A percentile compares a stretch with the other conserved stretches of the same genome.
These are phyloP conservation scores for Circinella umbellata DNA, from an alignment of 371 early-diverging fungal genomes.

Conservation along the genomic window DNA sequence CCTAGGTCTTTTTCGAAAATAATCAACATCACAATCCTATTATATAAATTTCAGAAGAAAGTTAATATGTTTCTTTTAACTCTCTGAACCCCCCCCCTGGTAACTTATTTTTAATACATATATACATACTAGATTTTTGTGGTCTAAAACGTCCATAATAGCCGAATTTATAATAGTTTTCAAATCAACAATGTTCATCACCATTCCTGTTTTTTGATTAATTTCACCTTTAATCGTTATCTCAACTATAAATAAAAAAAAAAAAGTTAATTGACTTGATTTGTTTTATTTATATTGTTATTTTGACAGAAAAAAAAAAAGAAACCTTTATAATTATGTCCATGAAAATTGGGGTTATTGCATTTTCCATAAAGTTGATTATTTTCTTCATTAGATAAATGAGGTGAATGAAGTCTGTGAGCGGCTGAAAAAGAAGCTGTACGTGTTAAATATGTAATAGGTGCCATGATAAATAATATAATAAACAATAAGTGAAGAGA, in stretches of 20 bases:
- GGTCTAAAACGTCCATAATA: constrained; percentile 84
- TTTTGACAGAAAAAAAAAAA: not conserved
- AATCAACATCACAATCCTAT: constrained; percentile 82
- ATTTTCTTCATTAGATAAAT: constrained; percentile 78
- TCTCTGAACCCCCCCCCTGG: not conserved
- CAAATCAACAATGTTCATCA: constrained; percentile 81
- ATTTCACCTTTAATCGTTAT: constrained; percentile 78
- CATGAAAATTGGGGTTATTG: constrained; percentile 84
- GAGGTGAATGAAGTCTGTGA: constrained; percentile 82
- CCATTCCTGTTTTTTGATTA: constrained; percentile 84
- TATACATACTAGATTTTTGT: constrained; percentile 72
- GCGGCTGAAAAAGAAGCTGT: constrained; percentile 87
- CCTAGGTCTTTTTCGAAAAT: constrained; percentile 63
- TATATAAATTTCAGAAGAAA: not conserved
- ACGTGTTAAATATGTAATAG: constrained; percentile 73
- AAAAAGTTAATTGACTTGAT: not conserved
- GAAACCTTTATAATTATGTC: constrained; percentile 87
- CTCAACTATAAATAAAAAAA: constrained; percentile 56
- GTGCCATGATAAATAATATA: constrained; percentile 34
- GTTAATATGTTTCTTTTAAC: too few relatives aligned
- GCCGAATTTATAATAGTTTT: constrained; percentile 75
- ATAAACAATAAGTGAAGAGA: not conserved
- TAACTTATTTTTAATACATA: not conserved
- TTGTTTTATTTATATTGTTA: not conserved
- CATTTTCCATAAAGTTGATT: constrained; percentile 83